A percentile compares a stretch with the other conserved stretches of the same genome.
Evolutionary conservation across 2,329 filamentous ascomycete genomes (phyloP).

Genomic region (Talaromyces islandicus): DNA sequence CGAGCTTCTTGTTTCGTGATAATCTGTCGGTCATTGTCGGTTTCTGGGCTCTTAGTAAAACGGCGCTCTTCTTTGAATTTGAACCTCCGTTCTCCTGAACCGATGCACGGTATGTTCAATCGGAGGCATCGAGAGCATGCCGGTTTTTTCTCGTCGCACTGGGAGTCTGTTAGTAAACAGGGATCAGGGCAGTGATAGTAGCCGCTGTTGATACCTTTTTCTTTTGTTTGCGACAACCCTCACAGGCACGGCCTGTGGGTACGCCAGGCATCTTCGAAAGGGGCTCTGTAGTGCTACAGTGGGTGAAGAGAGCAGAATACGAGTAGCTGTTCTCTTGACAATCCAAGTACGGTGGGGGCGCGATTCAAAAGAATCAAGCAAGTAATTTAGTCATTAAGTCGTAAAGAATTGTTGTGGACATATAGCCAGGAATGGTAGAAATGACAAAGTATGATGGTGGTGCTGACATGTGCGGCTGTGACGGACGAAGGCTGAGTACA

Average conservation of each 20-base stretch:
- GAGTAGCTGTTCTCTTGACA: background rate
- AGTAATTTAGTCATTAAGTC: background rate
- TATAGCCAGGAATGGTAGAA: background rate
- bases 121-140: slow-evolving; percentile 44
- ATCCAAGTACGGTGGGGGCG: background rate
- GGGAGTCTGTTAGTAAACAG: background rate
- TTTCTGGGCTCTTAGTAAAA: slow-evolving; percentile 5
- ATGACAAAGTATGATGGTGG: background rate
- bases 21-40: background rate
- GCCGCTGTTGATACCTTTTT: slow-evolving; percentile 40
- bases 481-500: background rate
- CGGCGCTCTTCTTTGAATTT: slow-evolving; percentile 42
- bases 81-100: slow-evolving; percentile 43
- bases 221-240: slow-evolving; percentile 48
- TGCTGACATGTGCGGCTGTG: background rate
- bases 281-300: background rate
- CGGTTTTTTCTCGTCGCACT: slow-evolving; percentile 45
- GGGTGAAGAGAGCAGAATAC: background rate
- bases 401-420: background rate
- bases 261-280: slow-evolving; percentile 44
- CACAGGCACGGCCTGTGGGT: slow-evolving; percentile 46
- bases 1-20: background rate
- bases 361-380: background rate
- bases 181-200: background rate
- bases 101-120: slow-evolving; percentile 40